Evolutionary conservation across 148 eudicot species (phyloP).

Genomic region (Rhododendron molle): DNA sequence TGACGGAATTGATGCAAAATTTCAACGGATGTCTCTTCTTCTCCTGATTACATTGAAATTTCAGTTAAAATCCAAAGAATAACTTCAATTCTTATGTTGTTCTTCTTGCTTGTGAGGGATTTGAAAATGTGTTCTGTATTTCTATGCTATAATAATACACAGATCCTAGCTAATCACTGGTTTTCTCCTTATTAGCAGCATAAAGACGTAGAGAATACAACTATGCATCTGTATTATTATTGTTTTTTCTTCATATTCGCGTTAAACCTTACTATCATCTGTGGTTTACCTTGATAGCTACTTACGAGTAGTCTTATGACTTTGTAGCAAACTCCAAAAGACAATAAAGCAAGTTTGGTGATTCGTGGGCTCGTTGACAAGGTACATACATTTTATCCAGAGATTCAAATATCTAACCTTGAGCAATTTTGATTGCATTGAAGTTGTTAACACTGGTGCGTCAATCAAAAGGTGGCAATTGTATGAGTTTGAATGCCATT

Average conservation of each 20-base stretch:
- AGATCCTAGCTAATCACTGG: not conserved
- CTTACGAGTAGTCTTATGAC: not conserved
- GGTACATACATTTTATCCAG: slow-evolving; percentile 18
- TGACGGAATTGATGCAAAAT: not conserved
- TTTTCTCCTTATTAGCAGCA: not conserved
- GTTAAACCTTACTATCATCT: not conserved
- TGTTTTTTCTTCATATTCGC: not conserved
- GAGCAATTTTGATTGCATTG: not conserved
- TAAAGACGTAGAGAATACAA: not conserved
- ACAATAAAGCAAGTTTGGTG: slow-evolving; percentile 46
- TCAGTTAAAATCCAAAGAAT: not conserved
- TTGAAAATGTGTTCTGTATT: not conserved
- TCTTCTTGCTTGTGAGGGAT: not conserved
- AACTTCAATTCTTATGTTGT: not conserved
- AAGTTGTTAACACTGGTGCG: not conserved
- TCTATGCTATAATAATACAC: not conserved
- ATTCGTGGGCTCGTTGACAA: slow-evolving; percentile 51
- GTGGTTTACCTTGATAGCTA: slow-evolving; percentile 3
- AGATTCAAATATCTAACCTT: not conserved
- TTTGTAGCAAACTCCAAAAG: slow-evolving; percentile 52
- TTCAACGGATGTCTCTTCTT: not conserved
- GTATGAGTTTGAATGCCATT: not conserved
- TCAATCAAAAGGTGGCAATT: not conserved
- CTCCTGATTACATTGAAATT: not conserved
- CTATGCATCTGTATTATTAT: not conserved